phyloP scores from a whole-genome alignment of 2,329 filamentous ascomycete species.

The Lachnellula hyalina region DNA sequence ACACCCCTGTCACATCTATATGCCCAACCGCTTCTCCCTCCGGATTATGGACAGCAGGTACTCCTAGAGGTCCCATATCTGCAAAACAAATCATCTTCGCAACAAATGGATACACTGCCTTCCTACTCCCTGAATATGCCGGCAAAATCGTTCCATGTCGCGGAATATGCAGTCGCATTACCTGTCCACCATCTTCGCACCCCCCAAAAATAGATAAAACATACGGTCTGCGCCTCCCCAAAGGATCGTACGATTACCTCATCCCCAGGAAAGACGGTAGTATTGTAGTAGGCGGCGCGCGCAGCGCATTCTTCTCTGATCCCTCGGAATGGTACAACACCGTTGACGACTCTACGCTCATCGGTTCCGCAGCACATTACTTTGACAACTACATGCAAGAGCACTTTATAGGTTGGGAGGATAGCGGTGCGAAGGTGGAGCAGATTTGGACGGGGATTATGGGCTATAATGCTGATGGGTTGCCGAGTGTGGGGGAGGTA shows the following conservation, averaged over 20 bases:
- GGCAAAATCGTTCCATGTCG: conserved; percentile 54
- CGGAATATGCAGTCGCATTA: conserved; percentile 34
- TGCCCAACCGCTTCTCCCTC: not conserved
- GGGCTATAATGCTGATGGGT: conserved; percentile 37
- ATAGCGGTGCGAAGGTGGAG: conserved; percentile 33
- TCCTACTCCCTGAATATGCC: conserved; percentile 46
- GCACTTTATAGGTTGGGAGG: conserved; percentile 44
- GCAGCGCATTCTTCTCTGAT: conserved; percentile 18
- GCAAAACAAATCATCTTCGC: conserved; percentile 55
- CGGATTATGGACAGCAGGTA: conserved; percentile 26
- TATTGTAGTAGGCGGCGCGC: conserved; percentile 37
- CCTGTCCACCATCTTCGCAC: conserved; percentile 28
- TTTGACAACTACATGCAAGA: conserved; percentile 45
- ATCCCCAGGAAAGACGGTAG: conserved; percentile 26
- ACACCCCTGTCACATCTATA: conserved; percentile 37
- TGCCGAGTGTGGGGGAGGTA: conserved; percentile 39
- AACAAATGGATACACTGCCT: conserved; percentile 63
- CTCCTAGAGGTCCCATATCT: conserved; percentile 47
- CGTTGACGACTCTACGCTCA: conserved; percentile 40
- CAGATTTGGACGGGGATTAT: conserved; percentile 29
- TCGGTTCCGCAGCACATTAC: conserved; percentile 37
- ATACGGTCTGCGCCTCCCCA: conserved; percentile 44
- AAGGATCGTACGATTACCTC: conserved; percentile 47
- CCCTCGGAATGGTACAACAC: conserved; percentile 39
- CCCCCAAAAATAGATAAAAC: not conserved